phyloP scores from a whole-genome alignment of 2,329 filamentous ascomycete species.

The Arthrobotrys entomopaga region DNA sequence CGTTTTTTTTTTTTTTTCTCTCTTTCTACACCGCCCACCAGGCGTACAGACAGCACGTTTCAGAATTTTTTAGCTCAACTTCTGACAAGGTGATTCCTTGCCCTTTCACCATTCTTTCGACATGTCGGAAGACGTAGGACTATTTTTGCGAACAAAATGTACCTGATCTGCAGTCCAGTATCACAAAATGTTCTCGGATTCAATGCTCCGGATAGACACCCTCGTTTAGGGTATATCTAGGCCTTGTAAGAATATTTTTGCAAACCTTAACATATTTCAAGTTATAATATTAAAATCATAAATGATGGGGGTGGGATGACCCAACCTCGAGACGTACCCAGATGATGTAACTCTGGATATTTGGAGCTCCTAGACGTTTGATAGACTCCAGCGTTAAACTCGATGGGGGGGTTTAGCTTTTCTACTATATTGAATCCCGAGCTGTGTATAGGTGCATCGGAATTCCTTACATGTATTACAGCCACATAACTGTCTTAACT shows the following conservation, averaged over 20 bases:
- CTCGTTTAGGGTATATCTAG: constrained; percentile 23
- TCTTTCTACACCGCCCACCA: not conserved
- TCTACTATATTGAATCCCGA: constrained; percentile 3
- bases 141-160: constrained; percentile 19
- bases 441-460: not conserved
- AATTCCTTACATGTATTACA: not conserved
- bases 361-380: constrained; percentile 6
- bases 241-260: not conserved
- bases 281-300: not conserved
- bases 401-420: constrained; percentile 2
- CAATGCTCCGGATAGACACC: constrained; percentile 47
- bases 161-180: constrained; percentile 36
- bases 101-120: constrained; percentile 6
- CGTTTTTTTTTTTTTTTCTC: constrained; percentile 27
- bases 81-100: constrained; percentile 15
- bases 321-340: too few species aligned
- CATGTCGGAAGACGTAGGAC: constrained; percentile 20
- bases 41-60: constrained; percentile 23
- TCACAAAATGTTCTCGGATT: constrained; percentile 24
- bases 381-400: constrained; percentile 21
- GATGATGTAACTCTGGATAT: constrained; percentile 13
- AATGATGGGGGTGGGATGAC: too few species aligned
- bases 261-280: constrained; percentile 16
- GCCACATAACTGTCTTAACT: constrained; percentile 22
- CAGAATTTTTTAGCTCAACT: constrained; percentile 14